Evolutionary conservation across 371 early-diverging fungal genomes (phyloP), one percentile per base, ranked within the genome.

Genomic region (Rhizomucor pusillus): DNA sequence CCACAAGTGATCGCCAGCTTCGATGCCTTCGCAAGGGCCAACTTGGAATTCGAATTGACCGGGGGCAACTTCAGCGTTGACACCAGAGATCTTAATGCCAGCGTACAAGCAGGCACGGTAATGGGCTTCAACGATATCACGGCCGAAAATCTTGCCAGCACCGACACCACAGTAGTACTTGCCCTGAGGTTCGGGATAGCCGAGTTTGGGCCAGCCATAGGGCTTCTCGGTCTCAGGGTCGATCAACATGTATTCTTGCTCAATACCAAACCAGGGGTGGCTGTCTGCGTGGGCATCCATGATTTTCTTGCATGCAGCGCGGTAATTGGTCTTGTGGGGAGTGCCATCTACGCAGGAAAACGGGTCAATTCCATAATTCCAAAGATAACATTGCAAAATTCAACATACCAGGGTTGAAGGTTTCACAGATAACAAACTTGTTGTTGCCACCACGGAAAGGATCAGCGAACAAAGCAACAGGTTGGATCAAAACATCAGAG

Each of bases 251-350:
- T 83, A 83, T 54, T 81, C 81, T 62, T 81, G 78, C 52, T 83
- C 83, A 57, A 83, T 75, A 50, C 84, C 84, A 56, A 83, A 83
- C 84, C 84, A 83, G 34, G 84, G 79, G 23, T 76, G 60, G 20
- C 56, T 20, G 44, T 69, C 70, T 34, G 73, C 69, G 59, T 73
- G 57, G 41, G 62, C 50, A 13, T 50, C 40, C 51, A 50, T 50
- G 36, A 50, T 40, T 23, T 77, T 65, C 34, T 56, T 56, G 44
- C 73, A 70, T 4, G 62, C 51, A 34, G 65, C 47, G 37, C 82
- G 74, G 59, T 69, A 61, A 63, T 80, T 80, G 43, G 71, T 77
- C n/a, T 51, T 45, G 55, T 77, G 67, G 12, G 80, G 78, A 43
- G 75, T 73, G 18, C 76, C 78, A 55, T 80, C 77, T 50, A 40